Evolutionary conservation across 1,284 basidiomycete species (phyloP).

Genomic region (Golubevia sp.): DNA sequence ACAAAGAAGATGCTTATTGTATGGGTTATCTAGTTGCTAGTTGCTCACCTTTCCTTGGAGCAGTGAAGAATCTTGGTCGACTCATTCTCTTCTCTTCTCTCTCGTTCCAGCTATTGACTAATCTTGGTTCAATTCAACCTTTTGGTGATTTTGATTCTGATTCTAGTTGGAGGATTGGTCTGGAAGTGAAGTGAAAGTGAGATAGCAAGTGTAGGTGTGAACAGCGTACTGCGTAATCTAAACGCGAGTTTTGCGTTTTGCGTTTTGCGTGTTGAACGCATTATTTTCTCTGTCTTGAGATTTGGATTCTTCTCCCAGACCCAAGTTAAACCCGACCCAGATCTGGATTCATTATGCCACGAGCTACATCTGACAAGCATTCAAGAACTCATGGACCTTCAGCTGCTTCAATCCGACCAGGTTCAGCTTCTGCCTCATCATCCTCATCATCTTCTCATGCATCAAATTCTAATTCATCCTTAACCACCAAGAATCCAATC

Average conservation of each 20-base stretch:
- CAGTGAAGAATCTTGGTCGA: conserved; percentile 60
- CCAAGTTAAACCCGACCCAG: too few species aligned
- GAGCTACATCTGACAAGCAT: conserved; percentile 83
- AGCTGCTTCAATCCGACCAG: conserved; percentile 63
- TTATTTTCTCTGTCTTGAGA: neutral
- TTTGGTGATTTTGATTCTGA: neutral
- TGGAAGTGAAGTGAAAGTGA: neutral
- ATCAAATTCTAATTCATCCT: conserved; percentile 38
- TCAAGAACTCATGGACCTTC: conserved; percentile 75
- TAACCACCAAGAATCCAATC: conserved; percentile 58
- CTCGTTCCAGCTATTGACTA: too few species aligned
- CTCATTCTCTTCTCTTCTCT: conserved; percentile 18
- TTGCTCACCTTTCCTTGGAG: conserved; percentile 47
- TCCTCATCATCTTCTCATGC: conserved; percentile 31
- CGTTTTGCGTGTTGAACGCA: too few species aligned
- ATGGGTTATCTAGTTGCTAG: neutral
- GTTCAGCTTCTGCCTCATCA: conserved; percentile 10
- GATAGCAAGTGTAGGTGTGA: too few species aligned
- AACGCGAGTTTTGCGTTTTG: too few species aligned
- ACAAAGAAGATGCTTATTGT: neutral
- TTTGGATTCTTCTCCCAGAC: neutral
- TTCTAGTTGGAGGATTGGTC: neutral
- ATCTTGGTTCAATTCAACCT: too few species aligned
- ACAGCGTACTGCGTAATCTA: too few species aligned
- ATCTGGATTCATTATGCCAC: conserved; percentile 72